phyloP scores from a whole-genome alignment of 192 early-diverging fungal genomes.

The Phlyctochytrium planicorne region DNA sequence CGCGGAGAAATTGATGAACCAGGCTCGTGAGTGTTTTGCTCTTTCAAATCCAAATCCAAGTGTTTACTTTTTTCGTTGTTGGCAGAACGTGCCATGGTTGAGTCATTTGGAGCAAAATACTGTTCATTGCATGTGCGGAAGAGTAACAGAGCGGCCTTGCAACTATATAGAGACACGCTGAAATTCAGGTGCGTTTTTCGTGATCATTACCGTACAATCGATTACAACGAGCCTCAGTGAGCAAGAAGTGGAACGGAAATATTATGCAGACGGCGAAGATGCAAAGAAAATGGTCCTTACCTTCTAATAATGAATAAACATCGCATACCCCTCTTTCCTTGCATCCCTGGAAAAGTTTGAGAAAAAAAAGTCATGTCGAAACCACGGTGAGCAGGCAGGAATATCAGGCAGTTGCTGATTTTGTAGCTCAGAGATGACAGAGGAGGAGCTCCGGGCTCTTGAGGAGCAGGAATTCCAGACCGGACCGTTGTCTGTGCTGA shows the following conservation, averaged over 20 bases:
- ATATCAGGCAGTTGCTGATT: no score
- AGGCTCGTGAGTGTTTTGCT: slow-evolving; percentile 64
- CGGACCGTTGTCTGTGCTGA: slow-evolving; percentile 94
- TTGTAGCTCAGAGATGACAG: slow-evolving; percentile 68
- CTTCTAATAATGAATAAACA: no score
- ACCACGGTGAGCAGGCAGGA: no score
- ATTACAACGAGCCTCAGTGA: slow-evolving; percentile 46
- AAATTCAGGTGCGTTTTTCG: slow-evolving; percentile 71
- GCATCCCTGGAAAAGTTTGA: no score
- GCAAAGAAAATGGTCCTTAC: neutral
- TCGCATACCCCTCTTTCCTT: no score
- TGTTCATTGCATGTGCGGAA: slow-evolving; percentile 95
- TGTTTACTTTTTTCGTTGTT: slow-evolving; percentile 9
- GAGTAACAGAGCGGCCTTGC: slow-evolving; percentile 90
- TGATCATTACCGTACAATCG: neutral
- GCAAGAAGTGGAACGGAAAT: slow-evolving; percentile 88
- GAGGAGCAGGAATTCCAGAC: slow-evolving; percentile 96
- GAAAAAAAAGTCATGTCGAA: no score
- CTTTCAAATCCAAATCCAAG: neutral
- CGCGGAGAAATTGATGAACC: slow-evolving; percentile 96
- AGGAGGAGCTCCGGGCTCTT: slow-evolving; percentile 83
- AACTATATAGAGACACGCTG: slow-evolving; percentile 89
- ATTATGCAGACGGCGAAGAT: slow-evolving; percentile 95
- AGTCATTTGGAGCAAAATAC: slow-evolving; percentile 81
- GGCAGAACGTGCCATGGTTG: slow-evolving; percentile 78